Conservation (phyloP, 805 yeast species). For the Maudiozyma bulderi region DNA sequence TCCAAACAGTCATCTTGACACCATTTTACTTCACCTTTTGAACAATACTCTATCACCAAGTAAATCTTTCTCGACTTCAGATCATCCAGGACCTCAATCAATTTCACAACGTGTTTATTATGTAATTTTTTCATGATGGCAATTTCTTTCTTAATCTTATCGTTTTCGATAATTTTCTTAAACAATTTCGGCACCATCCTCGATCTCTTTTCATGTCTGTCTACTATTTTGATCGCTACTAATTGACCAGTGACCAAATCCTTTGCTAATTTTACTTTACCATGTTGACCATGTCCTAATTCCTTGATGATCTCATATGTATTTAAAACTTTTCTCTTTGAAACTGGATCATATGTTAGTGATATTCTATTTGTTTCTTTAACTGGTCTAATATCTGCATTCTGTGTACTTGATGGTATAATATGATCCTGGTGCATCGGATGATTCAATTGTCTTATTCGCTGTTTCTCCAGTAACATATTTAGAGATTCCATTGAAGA, state of each 20-base stretch:
- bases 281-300: conserved; percentile 95
- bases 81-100: conserved; percentile 86
- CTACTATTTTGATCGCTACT: conserved; percentile 90
- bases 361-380: conserved; percentile 77
- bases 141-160: conserved; percentile 75
- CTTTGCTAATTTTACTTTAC: conserved; percentile 86
- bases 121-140: conserved; percentile 90
- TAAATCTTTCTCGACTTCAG: conserved; percentile 74
- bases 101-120: conserved; percentile 84
- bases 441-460: conserved; percentile 33
- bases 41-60: conserved; percentile 80
- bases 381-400: conserved; percentile 32
- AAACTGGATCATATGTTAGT: conserved; percentile 82
- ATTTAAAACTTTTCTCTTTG: conserved; percentile 72
- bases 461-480: conserved; percentile 33
- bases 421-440: conserved; percentile 32
- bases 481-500: conserved; percentile 27
- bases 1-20: conserved; percentile 33
- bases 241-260: conserved; percentile 52
- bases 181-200: conserved; percentile 7
- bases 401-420: conserved; percentile 1
- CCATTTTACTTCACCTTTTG: conserved; percentile 90
- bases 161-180: conserved; percentile 45
- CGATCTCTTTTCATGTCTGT: conserved; percentile 43
- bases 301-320: conserved; percentile 83